Conservation (phyloP, 495 filamentous ascomycete species). For the Bathelium albidoporum region DNA sequence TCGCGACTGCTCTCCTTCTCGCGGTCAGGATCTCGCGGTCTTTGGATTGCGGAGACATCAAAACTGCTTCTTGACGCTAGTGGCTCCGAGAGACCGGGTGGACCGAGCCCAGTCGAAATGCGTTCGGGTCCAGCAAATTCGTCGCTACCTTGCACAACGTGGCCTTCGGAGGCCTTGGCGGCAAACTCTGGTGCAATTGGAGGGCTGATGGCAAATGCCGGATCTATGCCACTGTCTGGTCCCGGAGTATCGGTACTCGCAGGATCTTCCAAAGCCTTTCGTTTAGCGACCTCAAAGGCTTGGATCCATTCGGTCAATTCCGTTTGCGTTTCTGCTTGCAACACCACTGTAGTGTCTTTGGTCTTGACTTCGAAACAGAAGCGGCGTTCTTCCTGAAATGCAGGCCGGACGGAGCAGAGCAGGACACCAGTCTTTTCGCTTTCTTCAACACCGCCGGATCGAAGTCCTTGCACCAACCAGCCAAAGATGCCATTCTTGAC, state of each 20-base stretch:
- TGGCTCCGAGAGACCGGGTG: conserved; percentile 53
- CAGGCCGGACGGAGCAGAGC: conserved; percentile 82
- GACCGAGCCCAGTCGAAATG: conserved; percentile 33
- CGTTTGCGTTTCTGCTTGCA: conserved; percentile 86
- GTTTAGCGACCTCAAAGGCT: conserved; percentile 86
- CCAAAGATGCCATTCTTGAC: conserved; percentile 93
- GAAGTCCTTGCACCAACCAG: conserved; percentile 77
- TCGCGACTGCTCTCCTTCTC: conserved; percentile 50
- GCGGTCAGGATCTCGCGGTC: conserved; percentile 21
- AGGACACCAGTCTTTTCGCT: conserved; percentile 93
- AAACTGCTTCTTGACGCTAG: conserved; percentile 55
- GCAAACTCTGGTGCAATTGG: conserved; percentile 83
- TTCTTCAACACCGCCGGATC: conserved; percentile 81
- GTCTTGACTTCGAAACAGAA: conserved; percentile 99
- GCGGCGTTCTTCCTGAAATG: conserved; percentile 81
- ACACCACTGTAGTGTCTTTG: conserved; percentile 77
- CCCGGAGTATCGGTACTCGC: conserved; percentile 47
- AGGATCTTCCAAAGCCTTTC: conserved; percentile 73
- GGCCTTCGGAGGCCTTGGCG: conserved; percentile 59
- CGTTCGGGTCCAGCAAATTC: conserved; percentile 47
- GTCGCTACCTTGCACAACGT: conserved; percentile 49
- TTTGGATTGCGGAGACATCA: conserved; percentile 47
- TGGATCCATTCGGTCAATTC: conserved; percentile 88
- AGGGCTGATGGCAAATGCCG: conserved; percentile 85
- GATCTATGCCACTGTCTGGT: conserved; percentile 44